Base-by-base conservation (phyloP, 345 rosid genomes). In the Limnanthes douglasii region DNA sequence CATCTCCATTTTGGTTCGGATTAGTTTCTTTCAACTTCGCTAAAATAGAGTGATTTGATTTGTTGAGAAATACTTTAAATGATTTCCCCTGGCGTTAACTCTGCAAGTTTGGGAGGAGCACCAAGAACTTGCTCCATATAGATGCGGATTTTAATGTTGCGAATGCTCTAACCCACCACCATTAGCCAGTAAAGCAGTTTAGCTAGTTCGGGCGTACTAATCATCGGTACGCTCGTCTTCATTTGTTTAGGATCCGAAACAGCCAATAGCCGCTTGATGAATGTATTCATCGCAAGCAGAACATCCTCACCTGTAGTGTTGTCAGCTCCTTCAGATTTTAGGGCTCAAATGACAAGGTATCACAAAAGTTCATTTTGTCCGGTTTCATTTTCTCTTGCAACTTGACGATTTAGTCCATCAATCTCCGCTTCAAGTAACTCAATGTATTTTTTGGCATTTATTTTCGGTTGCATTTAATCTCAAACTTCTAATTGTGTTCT, bases 121-220 rank as follows among this genome's bases (percentile, higher is more conserved):
- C 98, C 94, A 5, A 90, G 81, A 12, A 84, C 92, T 35, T 82
- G 70, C 53, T 90, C 98, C 95, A 79, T 90, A 46, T 88, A 95
- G 39, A 79, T 67, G 13, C 97, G 84, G 40, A 88, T 95, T 66
- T 88, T 95, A 4, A 88, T 83, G 56, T 79, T 90, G 30, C 98
- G 85, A 46, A 90, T 56, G 61, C 96, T 52, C 66, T 84, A 90
- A 21, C 98, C 96, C 2, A 90, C 96, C 51, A 90, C 92, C 98
- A 90, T 84, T 46, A 90, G 52, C 94, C 96, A 90, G 44, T 72
- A 84, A 41, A 90, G 68, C 42, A 90, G 61, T 64, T 72, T 84
- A 13, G 79, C 93, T 12, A 84, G 93, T 46, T 90, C 96, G 0
- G 82, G 52, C 19, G 92, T 94, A 45, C 78, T 80, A 3, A 92